Base-by-base conservation (phyloP, 179 eudicot genomes). In the Corrigiola litoralis region DNA sequence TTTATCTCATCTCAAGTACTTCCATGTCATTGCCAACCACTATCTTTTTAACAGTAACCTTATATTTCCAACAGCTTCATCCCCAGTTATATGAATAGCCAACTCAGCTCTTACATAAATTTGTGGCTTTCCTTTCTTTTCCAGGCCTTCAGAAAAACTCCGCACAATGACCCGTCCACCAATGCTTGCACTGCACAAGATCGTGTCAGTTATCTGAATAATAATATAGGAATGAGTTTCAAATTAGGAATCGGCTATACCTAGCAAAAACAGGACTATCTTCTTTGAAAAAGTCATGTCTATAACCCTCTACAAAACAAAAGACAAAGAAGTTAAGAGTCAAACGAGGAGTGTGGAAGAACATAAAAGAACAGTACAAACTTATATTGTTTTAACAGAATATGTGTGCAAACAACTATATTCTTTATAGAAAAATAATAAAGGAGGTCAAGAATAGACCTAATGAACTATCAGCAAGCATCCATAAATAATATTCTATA, bases 1-100 rank as follows among this genome's bases (percentile, higher is more conserved):
- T n/a, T n/a, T n/a, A n/a, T n/a, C n/a, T n/a, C n/a, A n/a, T n/a
- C n/a, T n/a, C n/a, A n/a, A n/a, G n/a, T n/a, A n/a, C n/a, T n/a
- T n/a, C n/a, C n/a, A n/a, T 95, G 97, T 61, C 95, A 86, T 71
- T 95, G 99, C 99, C 99, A 94, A 79, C 97, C 90, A 78, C n/a
- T n/a, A n/a, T n/a, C n/a, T n/a, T n/a, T n/a, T n/a, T n/a, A 94
- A 89, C 65, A 95, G 84, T 8, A 97, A 97, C 75, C 81, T 97
- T 65, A 94, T 79, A 80, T 88, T 77, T 57, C 84, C 92, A 76
- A n/a, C n/a, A n/a, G n/a, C n/a, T n/a, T 85, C 92, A 45, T 79
- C 87, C 41, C 97, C 94, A 62, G 74, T 67, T 58, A 94, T 79
- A 73, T 94, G 89, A 75, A 94, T 63, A 32, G 97, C 94, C 70